Evolutionary conservation across 129 eudicot genomes (phyloP).

Genomic region (Smallanthus sonchifolius): DNA sequence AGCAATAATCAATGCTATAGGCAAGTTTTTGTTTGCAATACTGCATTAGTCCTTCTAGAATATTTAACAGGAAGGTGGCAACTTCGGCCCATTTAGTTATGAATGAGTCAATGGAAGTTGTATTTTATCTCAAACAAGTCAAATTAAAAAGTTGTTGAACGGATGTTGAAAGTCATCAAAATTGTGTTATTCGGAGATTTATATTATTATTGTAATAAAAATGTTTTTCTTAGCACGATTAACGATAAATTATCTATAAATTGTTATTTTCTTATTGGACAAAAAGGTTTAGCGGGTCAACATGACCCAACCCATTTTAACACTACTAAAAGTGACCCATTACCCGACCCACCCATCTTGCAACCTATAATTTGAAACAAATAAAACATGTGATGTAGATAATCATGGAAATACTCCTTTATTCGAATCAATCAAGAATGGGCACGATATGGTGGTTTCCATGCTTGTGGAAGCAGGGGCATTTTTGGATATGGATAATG

Average conservation of each 20-base stretch:
- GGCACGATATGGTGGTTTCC: constrained; percentile 48
- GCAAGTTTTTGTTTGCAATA: constrained; percentile 19
- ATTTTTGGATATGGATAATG: constrained; percentile 30
- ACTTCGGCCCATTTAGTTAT: not conserved
- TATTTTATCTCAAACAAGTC: not conserved
- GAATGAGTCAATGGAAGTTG: not conserved
- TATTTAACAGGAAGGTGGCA: not conserved
- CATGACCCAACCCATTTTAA: not conserved
- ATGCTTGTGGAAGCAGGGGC: constrained; percentile 59
- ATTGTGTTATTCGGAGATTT: not conserved
- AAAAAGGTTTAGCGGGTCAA: not conserved
- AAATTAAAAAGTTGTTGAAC: not conserved
- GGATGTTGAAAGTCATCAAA: not conserved
- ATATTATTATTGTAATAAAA: not conserved
- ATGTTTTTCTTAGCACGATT: not conserved
- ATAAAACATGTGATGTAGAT: constrained; percentile 32
- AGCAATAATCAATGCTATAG: constrained; percentile 40
- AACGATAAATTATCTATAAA: not conserved
- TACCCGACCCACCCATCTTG: not conserved
- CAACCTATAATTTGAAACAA: not conserved
- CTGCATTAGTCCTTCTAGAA: not conserved
- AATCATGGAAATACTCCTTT: constrained; percentile 54
- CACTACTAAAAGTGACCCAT: not conserved
- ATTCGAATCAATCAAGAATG: constrained; percentile 53
- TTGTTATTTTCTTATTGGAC: not conserved